phyloP scores from a whole-genome alignment of 2,329 filamentous ascomycete genomes.

The Monosporascus sp. region DNA sequence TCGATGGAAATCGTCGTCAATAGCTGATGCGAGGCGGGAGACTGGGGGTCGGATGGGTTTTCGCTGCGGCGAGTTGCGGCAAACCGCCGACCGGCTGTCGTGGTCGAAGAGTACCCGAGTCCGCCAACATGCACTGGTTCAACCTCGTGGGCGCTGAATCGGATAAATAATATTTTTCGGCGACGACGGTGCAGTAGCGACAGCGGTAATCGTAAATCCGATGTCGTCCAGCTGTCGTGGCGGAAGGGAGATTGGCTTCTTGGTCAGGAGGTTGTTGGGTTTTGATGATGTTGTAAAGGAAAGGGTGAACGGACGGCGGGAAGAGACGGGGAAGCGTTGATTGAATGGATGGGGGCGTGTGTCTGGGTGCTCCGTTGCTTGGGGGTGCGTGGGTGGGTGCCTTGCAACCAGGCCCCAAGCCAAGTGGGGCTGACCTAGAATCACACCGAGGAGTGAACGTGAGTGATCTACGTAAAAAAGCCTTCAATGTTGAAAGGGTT shows the following conservation, averaged over 20 bases:
- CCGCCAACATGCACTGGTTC: constrained; percentile 28
- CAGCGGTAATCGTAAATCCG: constrained; percentile 1
- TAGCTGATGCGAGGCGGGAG: constrained; percentile 6
- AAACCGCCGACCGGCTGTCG: constrained; percentile 32
- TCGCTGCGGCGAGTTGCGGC: constrained; percentile 31
- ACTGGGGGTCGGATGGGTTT: constrained; percentile 13
- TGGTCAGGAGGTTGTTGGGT: not conserved
- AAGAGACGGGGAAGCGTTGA: not conserved
- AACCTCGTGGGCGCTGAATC: constrained; percentile 4
- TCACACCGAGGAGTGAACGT: not conserved
- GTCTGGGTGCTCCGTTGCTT: not conserved
- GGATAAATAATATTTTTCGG: not conserved
- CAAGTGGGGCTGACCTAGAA: not conserved
- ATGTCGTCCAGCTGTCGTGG: constrained; percentile 5
- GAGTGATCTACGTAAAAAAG: too few species aligned
- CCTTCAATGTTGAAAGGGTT: too few species aligned
- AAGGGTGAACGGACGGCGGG: not conserved
- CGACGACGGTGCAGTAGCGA: constrained; percentile 1
- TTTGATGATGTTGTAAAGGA: not conserved
- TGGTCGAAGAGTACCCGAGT: constrained; percentile 26
- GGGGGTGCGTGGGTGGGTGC: not conserved
- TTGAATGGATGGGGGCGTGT: not conserved
- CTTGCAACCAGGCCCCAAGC: not conserved
- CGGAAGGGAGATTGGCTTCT: not conserved
- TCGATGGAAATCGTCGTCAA: constrained; percentile 6